Evolutionary conservation across 768 basidiomycete species (phyloP), one percentile per base, ranked within the genome.

Genomic region (Phlegmacium glaucopus): DNA sequence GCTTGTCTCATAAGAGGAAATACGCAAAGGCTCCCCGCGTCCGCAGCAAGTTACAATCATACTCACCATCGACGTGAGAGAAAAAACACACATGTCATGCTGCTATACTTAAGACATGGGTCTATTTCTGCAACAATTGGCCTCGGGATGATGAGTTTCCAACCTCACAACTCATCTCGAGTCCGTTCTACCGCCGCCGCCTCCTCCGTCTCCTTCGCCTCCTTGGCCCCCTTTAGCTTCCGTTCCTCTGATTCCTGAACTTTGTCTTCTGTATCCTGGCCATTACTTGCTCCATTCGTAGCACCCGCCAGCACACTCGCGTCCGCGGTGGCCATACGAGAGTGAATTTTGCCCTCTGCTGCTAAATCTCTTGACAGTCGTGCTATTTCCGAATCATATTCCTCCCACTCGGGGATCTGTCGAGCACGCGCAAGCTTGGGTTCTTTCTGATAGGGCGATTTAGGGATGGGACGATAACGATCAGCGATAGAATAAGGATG

Each of bases 351-450:
- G 18, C 90, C 90, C 25, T 81, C 75, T 10, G 82, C 74, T 2
- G 87, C 83, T 38, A 95, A 72, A 44, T 80, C 74, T 18, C 80
- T 76, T 0, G 89, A 85, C 51, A 99, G 91, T 22, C 69, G 75
- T 2, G 94, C 86, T 43, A 98, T 94, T 66, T 99, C 94, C 5
- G 71, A 60, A 63, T 99, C 95, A 61, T 97, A 98, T 41, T 80
- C 80, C 52, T 95, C 93, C 96, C 96, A 99, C 62, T 98, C 96
- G 0, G 96, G 95, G 44, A 98, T 96, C 58, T 93, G 84, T 30
- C 94, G 81, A 4, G 96, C 96, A 17, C 96, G 82, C 4, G 85
- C 79, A 5, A 98, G 77, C 64, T 98, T 99, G 5, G 94, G 94
- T 61, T 98, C 96, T 84, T 98, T 96, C 90, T 96, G 71, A 22